Evolutionary conservation across 129 eudicot species (phyloP).

Genomic region (Saussurea involucrata): DNA sequence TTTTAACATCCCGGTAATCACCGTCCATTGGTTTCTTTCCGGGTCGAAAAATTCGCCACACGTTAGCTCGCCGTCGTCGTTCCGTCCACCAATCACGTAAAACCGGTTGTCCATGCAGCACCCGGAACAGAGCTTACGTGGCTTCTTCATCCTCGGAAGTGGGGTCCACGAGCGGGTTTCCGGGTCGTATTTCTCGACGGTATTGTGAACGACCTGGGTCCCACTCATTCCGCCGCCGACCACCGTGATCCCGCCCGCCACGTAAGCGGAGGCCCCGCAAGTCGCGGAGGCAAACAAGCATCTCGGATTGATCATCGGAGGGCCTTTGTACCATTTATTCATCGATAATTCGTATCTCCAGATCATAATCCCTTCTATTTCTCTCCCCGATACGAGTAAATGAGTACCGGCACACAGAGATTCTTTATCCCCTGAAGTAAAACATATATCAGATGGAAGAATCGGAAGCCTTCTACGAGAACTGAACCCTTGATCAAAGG

Average conservation of each 20-base stretch:
- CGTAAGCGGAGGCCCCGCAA: constrained; percentile 60
- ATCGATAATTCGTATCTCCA: constrained; percentile 68
- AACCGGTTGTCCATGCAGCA: constrained; percentile 70
- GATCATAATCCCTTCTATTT: constrained; percentile 54
- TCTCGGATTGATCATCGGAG: constrained; percentile 69
- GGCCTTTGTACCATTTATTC: constrained; percentile 73
- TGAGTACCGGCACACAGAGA: constrained; percentile 86
- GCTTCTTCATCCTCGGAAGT: constrained; percentile 69
- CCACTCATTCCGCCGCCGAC: constrained; percentile 12
- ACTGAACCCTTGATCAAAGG: constrained; percentile 60
- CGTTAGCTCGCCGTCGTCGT: constrained; percentile 58
- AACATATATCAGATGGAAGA: constrained; percentile 59
- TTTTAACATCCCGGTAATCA: constrained; percentile 67
- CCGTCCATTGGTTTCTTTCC: constrained; percentile 43
- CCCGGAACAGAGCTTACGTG: constrained; percentile 73
- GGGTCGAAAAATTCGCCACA: constrained; percentile 78
- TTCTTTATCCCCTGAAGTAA: constrained; percentile 69
- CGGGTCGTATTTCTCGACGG: constrained; percentile 70
- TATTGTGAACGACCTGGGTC: constrained; percentile 37
- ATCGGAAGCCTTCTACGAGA: constrained; percentile 60
- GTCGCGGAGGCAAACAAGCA: constrained; percentile 90
- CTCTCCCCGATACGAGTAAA: constrained; percentile 79
- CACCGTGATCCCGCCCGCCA: constrained; percentile 73
- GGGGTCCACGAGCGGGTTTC: constrained; percentile 61
- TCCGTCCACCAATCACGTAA: constrained; percentile 81